These are phyloP conservation scores for Massariosphaeria phaeospora DNA, from an alignment of 495 filamentous ascomycete species.

Conservation along the genomic window DNA sequence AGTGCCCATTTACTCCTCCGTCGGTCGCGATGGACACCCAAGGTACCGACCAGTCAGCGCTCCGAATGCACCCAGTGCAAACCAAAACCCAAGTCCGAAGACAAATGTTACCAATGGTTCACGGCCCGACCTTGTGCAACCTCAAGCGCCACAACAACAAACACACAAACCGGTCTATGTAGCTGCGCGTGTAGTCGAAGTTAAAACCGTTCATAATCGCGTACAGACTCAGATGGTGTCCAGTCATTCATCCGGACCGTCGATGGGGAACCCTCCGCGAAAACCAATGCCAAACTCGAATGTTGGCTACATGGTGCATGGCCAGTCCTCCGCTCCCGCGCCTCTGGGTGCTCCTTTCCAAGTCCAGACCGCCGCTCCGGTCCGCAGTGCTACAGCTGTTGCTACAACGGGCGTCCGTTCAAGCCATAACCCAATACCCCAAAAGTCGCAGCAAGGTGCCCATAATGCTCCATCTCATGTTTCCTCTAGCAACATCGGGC, in stretches of 20 bases:
- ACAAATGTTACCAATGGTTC: neutral
- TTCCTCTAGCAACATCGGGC: too few relatives aligned
- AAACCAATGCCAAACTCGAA: conserved; percentile 9
- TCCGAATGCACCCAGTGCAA: conserved; percentile 1
- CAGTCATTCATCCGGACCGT: neutral
- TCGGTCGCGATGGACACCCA: neutral
- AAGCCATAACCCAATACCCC: too few relatives aligned
- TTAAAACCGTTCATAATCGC: neutral
- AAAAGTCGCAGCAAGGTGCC: too few relatives aligned
- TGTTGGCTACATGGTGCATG: neutral
- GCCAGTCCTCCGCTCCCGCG: neutral
- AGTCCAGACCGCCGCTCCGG: too few relatives aligned
- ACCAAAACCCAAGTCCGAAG: neutral
- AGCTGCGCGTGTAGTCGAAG: neutral
- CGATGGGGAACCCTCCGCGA: neutral
- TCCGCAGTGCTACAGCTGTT: too few relatives aligned
- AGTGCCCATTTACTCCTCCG: neutral
- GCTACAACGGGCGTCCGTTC: too few relatives aligned
- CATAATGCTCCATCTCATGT: too few relatives aligned
- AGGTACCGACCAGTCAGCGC: conserved; percentile 6
- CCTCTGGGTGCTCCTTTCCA: too few relatives aligned
- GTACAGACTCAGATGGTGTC: neutral
- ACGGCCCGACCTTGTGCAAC: neutral
- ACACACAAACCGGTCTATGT: neutral
- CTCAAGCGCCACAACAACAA: neutral